These are phyloP conservation scores for Cryptococcus depauperatus DNA, from an alignment of 1,284 basidiomycete species.

Conservation along the genomic window DNA sequence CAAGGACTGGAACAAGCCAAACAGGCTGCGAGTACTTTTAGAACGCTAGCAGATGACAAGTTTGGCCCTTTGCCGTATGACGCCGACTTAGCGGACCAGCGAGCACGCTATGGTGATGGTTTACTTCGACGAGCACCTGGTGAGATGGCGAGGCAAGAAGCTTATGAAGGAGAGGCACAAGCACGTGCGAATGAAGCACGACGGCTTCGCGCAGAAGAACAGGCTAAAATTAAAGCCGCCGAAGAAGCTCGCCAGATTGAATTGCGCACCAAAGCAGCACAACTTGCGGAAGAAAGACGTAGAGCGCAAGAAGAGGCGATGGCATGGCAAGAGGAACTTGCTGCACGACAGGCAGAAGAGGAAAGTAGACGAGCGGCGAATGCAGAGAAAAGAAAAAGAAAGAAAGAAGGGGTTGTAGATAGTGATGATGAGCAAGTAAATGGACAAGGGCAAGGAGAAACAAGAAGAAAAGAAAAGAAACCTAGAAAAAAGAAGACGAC, in stretches of 20 bases:
- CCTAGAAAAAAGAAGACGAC: constrained; percentile 19
- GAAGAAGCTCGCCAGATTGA: constrained; percentile 33
- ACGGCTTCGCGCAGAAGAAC: constrained; percentile 39
- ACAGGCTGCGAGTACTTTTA: constrained; percentile 81
- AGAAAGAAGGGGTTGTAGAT: constrained; percentile 36
- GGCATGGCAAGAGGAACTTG: constrained; percentile 49
- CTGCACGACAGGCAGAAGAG: constrained; percentile 43
- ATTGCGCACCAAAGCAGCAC: constrained; percentile 56
- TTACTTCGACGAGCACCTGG: constrained; percentile 72
- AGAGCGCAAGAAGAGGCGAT: constrained; percentile 64
- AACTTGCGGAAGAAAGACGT: constrained; percentile 63
- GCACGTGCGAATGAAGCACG: constrained; percentile 67
- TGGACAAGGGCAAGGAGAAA: constrained; percentile 20
- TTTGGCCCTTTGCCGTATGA: constrained; percentile 69
- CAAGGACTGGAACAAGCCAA: constrained; percentile 69
- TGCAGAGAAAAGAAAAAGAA: constrained; percentile 33
- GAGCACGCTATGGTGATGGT: constrained; percentile 75
- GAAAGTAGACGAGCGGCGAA: constrained; percentile 35
- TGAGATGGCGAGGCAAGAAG: constrained; percentile 62
- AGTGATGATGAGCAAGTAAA: constrained; percentile 27
- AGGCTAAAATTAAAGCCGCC: constrained; percentile 39
- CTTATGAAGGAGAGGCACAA: constrained; percentile 64
- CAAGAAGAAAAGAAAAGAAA: constrained; percentile 25
- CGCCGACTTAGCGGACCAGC: constrained; percentile 75
- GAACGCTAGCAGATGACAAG: constrained; percentile 65